Evolutionary conservation across 2,329 filamentous ascomycete genomes (phyloP).

Genomic region (Arthrobotrys entomopaga): DNA sequence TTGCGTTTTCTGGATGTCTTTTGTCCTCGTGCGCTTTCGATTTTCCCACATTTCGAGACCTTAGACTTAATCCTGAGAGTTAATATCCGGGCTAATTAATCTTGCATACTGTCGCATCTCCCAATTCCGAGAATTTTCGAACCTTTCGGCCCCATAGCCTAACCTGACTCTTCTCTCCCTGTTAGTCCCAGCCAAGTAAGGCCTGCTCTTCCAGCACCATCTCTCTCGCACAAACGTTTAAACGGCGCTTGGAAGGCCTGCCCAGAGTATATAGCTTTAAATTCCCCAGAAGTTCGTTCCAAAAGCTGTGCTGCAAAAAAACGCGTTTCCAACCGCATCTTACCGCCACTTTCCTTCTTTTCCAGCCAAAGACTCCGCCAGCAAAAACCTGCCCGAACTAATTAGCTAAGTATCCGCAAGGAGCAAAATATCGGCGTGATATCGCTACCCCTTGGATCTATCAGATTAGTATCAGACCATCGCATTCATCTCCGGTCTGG

Average conservation of each 20-base stretch:
- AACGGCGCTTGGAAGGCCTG: conserved; percentile 25
- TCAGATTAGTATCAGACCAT: conserved; percentile 30
- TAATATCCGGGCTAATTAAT: conserved; percentile 48
- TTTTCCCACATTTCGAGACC: background rate
- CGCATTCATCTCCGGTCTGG: conserved; percentile 4
- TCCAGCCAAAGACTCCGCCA: conserved; percentile 38
- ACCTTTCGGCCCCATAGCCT: too few species aligned
- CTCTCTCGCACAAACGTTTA: conserved; percentile 25
- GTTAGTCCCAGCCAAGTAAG: conserved; percentile 22
- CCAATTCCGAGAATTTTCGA: conserved; percentile 40
- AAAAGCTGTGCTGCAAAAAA: conserved; percentile 38
- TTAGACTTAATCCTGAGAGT: conserved; percentile 28
- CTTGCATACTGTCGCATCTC: conserved; percentile 36
- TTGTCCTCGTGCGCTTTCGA: conserved; percentile 3
- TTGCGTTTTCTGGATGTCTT: conserved; percentile 27
- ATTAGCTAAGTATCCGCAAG: conserved; percentile 37
- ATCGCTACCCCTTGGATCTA: conserved; percentile 17
- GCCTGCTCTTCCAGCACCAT: conserved; percentile 26
- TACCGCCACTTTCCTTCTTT: conserved; percentile 54
- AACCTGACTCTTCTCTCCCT: conserved; percentile 35
- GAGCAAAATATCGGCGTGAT: conserved; percentile 45
- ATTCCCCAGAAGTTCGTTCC: conserved; percentile 44
- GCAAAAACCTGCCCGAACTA: conserved; percentile 34
- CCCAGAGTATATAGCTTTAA: conserved; percentile 54
- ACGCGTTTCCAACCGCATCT: conserved; percentile 55